These are phyloP conservation scores for Chalaropsis ovoidea DNA, from an alignment of 2,329 filamentous ascomycete species.

Conservation along the genomic window DNA sequence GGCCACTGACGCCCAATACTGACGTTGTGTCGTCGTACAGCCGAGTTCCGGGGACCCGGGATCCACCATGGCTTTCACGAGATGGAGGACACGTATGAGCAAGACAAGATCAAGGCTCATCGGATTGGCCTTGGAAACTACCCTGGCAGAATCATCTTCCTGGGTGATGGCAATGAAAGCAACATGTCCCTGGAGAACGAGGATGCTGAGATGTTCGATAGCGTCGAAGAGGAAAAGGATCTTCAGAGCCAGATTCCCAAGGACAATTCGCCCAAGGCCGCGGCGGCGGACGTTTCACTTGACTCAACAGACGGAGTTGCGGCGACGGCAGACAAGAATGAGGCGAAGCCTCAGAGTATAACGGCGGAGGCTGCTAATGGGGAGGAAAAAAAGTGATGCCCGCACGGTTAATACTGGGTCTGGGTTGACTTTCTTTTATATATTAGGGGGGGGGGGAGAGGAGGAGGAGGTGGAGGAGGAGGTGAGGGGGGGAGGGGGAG, in stretches of 20 bases:
- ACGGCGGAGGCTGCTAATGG: background rate
- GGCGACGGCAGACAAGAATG: background rate
- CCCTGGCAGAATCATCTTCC: slow-evolving; percentile 80
- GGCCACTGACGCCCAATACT: slow-evolving; percentile 21
- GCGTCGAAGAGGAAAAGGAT: slow-evolving; percentile 69
- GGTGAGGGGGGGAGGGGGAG: background rate
- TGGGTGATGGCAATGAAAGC: slow-evolving; percentile 82
- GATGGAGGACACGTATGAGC: slow-evolving; percentile 65
- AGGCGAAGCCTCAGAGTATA: slow-evolving; percentile 3
- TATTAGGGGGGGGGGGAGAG: background rate
- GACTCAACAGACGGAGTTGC: slow-evolving; percentile 28
- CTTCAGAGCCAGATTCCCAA: slow-evolving; percentile 74
- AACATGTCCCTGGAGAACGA: slow-evolving; percentile 69
- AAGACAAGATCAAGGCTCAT: slow-evolving; percentile 53
- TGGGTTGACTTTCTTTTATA: slow-evolving; percentile 11
- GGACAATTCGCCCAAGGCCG: slow-evolving; percentile 31
- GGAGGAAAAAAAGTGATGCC: slow-evolving; percentile 12
- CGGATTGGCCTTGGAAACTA: slow-evolving; percentile 57
- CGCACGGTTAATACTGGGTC: background rate
- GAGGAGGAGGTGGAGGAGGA: background rate
- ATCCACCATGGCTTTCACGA: slow-evolving; percentile 76
- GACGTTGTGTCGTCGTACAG: slow-evolving; percentile 38
- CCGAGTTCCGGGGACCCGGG: slow-evolving; percentile 74
- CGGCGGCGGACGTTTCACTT: slow-evolving; percentile 21
- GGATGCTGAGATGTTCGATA: slow-evolving; percentile 87